phyloP scores from a whole-genome alignment of 2,329 filamentous ascomycete genomes.

The Neurospora sp. region DNA sequence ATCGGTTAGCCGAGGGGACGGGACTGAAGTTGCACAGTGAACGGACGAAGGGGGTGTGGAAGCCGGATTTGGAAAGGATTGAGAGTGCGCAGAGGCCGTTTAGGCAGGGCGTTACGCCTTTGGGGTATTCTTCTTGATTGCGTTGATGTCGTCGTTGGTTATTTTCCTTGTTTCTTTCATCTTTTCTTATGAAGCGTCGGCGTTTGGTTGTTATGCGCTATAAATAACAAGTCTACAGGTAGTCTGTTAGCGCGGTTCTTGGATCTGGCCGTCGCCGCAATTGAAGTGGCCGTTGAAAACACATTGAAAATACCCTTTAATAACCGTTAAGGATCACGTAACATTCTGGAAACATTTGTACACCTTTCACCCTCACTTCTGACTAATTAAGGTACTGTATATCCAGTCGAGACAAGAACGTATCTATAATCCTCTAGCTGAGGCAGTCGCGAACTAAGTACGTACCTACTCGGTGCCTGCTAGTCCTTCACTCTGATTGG shows the following conservation, averaged over 20 bases:
- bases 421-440: too few species aligned
- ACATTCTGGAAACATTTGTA: too few species aligned
- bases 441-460: too few species aligned
- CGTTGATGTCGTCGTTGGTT: background rate
- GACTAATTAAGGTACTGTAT: too few species aligned
- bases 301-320: background rate
- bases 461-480: background rate
- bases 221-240: background rate
- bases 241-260: background rate
- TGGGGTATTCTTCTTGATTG: conserved; percentile 12
- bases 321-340: too few species aligned
- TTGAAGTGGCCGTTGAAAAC: background rate
- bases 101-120: conserved; percentile 23
- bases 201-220: background rate
- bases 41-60: conserved; percentile 30
- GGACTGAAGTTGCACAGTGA: conserved; percentile 23
- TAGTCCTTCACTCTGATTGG: background rate
- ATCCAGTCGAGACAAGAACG: too few species aligned
- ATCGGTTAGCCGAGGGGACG: conserved; percentile 21
- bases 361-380: too few species aligned
- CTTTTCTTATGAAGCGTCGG: background rate
- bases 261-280: background rate
- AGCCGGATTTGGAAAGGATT: conserved; percentile 20
- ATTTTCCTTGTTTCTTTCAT: background rate
- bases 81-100: conserved; percentile 22